phyloP scores from a whole-genome alignment of 495 filamentous ascomycete genomes.

The Podospora conica region DNA sequence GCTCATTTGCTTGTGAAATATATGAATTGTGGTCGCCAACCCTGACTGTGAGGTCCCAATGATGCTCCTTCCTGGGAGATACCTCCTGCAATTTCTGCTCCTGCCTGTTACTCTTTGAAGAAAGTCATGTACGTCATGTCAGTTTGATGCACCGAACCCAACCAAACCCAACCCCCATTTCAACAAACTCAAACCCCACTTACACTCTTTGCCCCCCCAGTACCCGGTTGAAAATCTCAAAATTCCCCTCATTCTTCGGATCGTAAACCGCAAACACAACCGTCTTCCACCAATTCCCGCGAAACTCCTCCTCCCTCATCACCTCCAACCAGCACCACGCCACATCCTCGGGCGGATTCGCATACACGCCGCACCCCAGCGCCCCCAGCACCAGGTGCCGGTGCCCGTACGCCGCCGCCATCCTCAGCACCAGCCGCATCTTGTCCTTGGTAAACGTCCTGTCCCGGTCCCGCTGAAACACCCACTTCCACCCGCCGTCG shows the following conservation, averaged over 20 bases:
- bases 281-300: slow-evolving; percentile 48
- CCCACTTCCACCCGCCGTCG: slow-evolving; percentile 4
- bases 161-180: background rate
- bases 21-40: background rate
- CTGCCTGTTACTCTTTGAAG: background rate
- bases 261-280: slow-evolving; percentile 46
- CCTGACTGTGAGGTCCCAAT: background rate
- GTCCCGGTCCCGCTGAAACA: slow-evolving; percentile 28
- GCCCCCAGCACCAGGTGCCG: slow-evolving; percentile 54
- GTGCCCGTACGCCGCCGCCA: slow-evolving; percentile 47
- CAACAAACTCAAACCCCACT: background rate
- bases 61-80: background rate
- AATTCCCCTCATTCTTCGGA: slow-evolving; percentile 40
- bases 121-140: background rate
- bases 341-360: slow-evolving; percentile 51
- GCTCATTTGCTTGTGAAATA: no score
- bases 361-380: slow-evolving; percentile 58
- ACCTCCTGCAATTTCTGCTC: background rate
- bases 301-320: slow-evolving; percentile 53
- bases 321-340: slow-evolving; percentile 52
- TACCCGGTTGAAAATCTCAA: slow-evolving; percentile 41
- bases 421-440: slow-evolving; percentile 50
- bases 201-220: slow-evolving; percentile 38
- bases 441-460: slow-evolving; percentile 47
- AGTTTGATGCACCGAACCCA: background rate